Evolutionary conservation across 75 land plant species (phyloP), one percentile per base, ranked within the genome.

Genomic region (Pinus taeda): DNA sequence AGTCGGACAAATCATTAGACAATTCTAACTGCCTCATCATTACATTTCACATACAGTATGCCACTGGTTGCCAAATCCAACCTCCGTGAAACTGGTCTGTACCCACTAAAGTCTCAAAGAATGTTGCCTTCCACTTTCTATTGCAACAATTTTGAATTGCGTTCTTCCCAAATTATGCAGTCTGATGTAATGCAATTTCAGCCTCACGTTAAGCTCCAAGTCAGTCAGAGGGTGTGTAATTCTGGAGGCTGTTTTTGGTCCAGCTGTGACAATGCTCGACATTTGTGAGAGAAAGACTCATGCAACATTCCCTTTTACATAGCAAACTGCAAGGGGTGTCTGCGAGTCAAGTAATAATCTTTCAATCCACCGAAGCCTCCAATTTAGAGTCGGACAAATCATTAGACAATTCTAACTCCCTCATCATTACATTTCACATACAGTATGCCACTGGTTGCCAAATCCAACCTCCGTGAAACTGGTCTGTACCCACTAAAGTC

Each of bases 371-470:
- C 26, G 0, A 26, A 42, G 4, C 45, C 45, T 42, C 83, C 30
- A 92, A 1, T 2, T 77, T 82, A 59, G 58, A 75, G 13, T 42
- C 80, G 22, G 84, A 85, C 60, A 62, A 15, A 13, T 85, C 94
- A 55, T 92, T 91, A 26, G 22, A 84, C 71, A 60, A 92, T 78
- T 79, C 94, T 63, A 5, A 81, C 78, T 0, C 89, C 91, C 49
- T 84, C 79, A 62, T 92, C 94, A 76, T 89, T 92, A 67, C 91
- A 92, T 63, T 85, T 89, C 57, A 92, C 70, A 62, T 57, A 79
- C 2, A 88, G 86, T 60, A 84, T 55, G 4, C 90, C 85, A 45
- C 61, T 29, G 13, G 81, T 79, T 22, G 67, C 42, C 55, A 87
- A 39, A 37, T 88, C 73, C 45, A 92, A 62, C 72, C 95, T 59